These are phyloP conservation scores for Medicago truncatula DNA, from an alignment of 306 rosid genomes.

Conservation along the genomic window DNA sequence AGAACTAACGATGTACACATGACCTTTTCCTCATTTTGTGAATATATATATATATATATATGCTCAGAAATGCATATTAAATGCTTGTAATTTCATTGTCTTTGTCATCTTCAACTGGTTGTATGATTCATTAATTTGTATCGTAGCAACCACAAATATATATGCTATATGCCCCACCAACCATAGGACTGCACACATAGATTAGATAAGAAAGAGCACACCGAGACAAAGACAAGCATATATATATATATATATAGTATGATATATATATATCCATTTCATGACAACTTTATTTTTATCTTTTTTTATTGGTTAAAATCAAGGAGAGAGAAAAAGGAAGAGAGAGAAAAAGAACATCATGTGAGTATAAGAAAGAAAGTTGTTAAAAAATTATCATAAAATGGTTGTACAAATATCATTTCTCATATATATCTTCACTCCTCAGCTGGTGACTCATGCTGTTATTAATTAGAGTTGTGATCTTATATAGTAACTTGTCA, in stretches of 20 bases:
- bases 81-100: conserved; percentile 28
- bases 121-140: neutral
- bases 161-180: conserved; percentile 25
- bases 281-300: too few species aligned
- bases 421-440: neutral
- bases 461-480: neutral
- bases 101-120: conserved; percentile 27
- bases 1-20: conserved; percentile 23
- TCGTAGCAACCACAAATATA: conserved; percentile 38
- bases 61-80: conserved; percentile 33
- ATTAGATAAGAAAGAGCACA: conserved; percentile 11
- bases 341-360: too few species aligned
- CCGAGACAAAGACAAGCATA: conserved; percentile 6
- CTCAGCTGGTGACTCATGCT: neutral
- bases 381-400: too few species aligned
- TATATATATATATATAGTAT: too few species aligned
- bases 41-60: neutral
- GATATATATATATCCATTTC: too few species aligned
- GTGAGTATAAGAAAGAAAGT: too few species aligned
- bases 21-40: conserved; percentile 34
- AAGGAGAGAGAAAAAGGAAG: too few species aligned
- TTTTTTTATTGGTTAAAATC: too few species aligned
- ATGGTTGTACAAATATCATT: too few species aligned
- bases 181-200: neutral
- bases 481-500: too few species aligned